Conservation (phyloP, 2,329 filamentous ascomycete species). For the Penicillium sp. region DNA sequence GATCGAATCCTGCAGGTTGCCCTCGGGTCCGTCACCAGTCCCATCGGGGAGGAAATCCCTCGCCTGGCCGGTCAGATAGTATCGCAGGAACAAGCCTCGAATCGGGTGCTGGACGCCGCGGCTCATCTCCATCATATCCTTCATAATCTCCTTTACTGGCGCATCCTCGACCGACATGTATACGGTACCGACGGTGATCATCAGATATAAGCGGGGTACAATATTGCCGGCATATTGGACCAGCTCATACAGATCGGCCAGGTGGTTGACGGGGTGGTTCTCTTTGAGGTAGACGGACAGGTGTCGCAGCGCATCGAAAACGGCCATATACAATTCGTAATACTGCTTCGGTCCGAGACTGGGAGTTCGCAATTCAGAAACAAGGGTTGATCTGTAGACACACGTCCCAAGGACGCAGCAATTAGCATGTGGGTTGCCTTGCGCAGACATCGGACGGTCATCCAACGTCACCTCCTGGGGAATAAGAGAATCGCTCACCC, state of each 20-base stretch:
- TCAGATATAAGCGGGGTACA: slow-evolving; percentile 90
- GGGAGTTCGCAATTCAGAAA: slow-evolving; percentile 96
- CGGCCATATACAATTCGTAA: slow-evolving; percentile 99
- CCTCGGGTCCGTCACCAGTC: slow-evolving; percentile 84
- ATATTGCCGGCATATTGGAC: slow-evolving; percentile 99
- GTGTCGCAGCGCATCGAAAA: slow-evolving; percentile 96
- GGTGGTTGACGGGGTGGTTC: slow-evolving; percentile 95
- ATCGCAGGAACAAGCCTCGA: slow-evolving; percentile 88
- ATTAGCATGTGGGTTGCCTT: slow-evolving; percentile 14
- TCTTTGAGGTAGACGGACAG: slow-evolving; percentile 95
- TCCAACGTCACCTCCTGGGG: slow-evolving; percentile 27
- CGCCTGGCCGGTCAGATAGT: slow-evolving; percentile 93
- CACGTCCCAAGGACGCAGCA: slow-evolving; percentile 2
- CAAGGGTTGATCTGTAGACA: slow-evolving; percentile 79
- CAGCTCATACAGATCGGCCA: slow-evolving; percentile 95
- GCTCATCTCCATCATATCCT: slow-evolving; percentile 99
- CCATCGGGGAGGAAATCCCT: slow-evolving; percentile 81
- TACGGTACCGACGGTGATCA: slow-evolving; percentile 98
- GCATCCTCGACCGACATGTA: slow-evolving; percentile 99
- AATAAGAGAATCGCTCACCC: slow-evolving; percentile 63
- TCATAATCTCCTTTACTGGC: slow-evolving; percentile 99
- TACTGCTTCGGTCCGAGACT: slow-evolving; percentile 99
- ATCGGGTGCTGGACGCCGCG: slow-evolving; percentile 95
- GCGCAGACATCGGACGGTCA: slow-evolving; percentile 6
- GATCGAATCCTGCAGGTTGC: slow-evolving; percentile 94